These are phyloP conservation scores for Ustulina deusta DNA, from an alignment of 2,329 filamentous ascomycete genomes.

Conservation along the genomic window DNA sequence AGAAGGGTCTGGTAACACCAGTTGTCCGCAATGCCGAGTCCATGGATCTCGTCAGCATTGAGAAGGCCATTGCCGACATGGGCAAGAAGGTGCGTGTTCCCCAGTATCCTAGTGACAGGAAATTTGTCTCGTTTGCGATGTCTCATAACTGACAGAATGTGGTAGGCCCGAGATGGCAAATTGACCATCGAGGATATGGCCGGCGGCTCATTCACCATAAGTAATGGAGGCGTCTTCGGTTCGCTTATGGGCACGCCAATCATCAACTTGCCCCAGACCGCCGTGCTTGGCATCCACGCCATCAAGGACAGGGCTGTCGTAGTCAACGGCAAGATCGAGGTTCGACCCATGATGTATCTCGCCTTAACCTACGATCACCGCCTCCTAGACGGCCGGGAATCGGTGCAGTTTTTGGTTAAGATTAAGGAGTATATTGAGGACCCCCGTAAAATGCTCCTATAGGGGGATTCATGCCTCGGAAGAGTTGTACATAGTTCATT, in stretches of 20 bases:
- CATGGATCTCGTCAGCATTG: constrained; percentile 88
- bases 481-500: constrained; percentile 29
- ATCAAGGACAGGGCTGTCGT: constrained; percentile 95
- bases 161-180: constrained; percentile 92
- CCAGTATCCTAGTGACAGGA: not conserved
- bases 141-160: constrained; percentile 26
- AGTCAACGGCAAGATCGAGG: constrained; percentile 93
- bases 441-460: constrained; percentile 87
- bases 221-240: constrained; percentile 96
- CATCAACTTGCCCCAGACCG: constrained; percentile 95
- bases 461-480: not conserved
- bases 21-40: constrained; percentile 94
- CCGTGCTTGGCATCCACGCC: constrained; percentile 91
- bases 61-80: constrained; percentile 90
- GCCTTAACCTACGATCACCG: constrained; percentile 98
- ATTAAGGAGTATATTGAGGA: constrained; percentile 99
- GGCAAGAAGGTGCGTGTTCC: constrained; percentile 83
- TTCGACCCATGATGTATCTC: constrained; percentile 99
- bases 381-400: constrained; percentile 92
- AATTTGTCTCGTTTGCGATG: constrained; percentile 29
- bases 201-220: constrained; percentile 97
- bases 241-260: constrained; percentile 98
- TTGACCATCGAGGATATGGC: constrained; percentile 99
- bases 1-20: constrained; percentile 96
- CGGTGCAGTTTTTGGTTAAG: constrained; percentile 95